Evolutionary conservation across 177 flowering plant genomes (phyloP), one percentile per base, ranked within the genome.

Genomic region (Viscum album): DNA sequence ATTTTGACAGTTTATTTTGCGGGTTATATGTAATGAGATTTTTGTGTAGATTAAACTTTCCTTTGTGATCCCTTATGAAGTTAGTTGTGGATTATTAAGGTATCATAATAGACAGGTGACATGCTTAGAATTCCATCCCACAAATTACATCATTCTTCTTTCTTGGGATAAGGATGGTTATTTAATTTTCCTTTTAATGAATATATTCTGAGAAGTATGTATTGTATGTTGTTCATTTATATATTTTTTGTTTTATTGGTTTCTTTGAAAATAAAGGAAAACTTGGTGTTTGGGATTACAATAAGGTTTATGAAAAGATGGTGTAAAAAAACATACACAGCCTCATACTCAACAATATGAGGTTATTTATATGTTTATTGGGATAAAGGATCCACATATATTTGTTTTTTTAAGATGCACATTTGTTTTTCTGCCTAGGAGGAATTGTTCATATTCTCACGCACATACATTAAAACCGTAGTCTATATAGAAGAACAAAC

Each of bases 41-140:
- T n/a, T n/a, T n/a, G n/a, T n/a, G n/a, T n/a, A n/a, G n/a, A n/a
- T n/a, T n/a, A n/a, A n/a, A n/a, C n/a, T n/a, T n/a, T n/a, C n/a
- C 33, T 82, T 77, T 81, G 78, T 88, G 71, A 85, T 89, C 39
- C 97, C 98, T 30, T 83, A 91, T 81, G 78, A 83, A 83, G 84
- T 94, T 71, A 80, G 76, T 62, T 83, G 90, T 79, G 97, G 84
- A 65, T 90, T 86, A 59, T 79, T 89, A 71, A 85, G 86, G 81
- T 89, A 91, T 52, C 97, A 91, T 71, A 88, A 93, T 69, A 86
- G 98, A 72, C 82, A 96, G 30, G 78, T 94, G 32, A 94, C 98
- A 24, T 86, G 97, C 75, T 78, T 94, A 80, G 97, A 94, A 77
- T 94, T 94, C 63, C 98, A 91, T 74, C 98, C 98, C 17, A 88